Evolutionary conservation across 768 basidiomycete genomes (phyloP), one percentile per base, ranked within the genome.

Genomic region (Candolleomyces aberdarensis): DNA sequence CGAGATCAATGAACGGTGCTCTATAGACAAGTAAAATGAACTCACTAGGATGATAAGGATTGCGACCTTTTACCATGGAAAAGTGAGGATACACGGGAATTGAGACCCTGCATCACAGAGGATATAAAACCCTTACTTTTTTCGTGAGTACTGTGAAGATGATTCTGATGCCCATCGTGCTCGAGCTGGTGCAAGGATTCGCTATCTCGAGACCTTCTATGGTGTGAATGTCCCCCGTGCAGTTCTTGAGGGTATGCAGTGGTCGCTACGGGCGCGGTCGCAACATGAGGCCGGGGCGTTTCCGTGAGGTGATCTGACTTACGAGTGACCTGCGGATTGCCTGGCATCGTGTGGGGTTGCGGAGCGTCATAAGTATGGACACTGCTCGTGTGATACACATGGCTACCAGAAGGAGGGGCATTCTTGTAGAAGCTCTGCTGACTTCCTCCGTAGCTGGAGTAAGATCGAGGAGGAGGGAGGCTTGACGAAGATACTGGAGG

Each of bases 21-120:
- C 32, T 31, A 39, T 6, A 8, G 2, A n/a, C 48, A 49, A 4
- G 32, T 39, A 39, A 55, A 39, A 3, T 1, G 40, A 11, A 56
- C 54, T 15, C 53, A 56, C 59, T 60, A 56, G 59, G 53, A 56
- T 56, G 59, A 31, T 48, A 29, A 31, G 52, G 59, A 44, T 53
- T 51, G 36, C 53, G 52, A 40, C 59, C 54, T 56, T 14, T 11
- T 20, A 11, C 54, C 20, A 10, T 10, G 36, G 6, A 56, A 39
- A 10, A 56, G 36, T 39, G 58, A 76, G 73, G 64, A 72, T 72
- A 64, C 70, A 69, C 40, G 69, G 70, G 46, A 65, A 65, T 40
- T 73, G 36, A 65, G 48, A 31, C 54, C 17, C 19, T 54, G 46
- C 43, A 48, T 17, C 51, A 39, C 13, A 17, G 60, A 61, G 39